Base-by-base conservation (phyloP, 2,329 filamentous ascomycete species). In the Dichotomopilus funicola region DNA sequence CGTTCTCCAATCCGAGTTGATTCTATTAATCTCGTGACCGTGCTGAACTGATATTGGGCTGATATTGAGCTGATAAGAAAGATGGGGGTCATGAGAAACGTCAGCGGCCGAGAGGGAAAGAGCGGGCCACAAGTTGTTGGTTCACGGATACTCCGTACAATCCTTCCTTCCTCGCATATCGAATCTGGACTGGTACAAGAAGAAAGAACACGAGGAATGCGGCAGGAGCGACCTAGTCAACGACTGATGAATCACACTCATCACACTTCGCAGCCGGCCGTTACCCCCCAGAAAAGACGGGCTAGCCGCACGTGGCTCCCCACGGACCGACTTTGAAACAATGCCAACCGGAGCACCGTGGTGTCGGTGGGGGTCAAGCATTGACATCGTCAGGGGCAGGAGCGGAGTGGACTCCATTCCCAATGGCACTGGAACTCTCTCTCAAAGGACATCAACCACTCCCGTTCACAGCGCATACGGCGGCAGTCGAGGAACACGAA, bases 321-420 rank as follows among this genome's bases (percentile, higher is more conserved):
- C 46, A 51, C 56, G 33, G 41, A 48, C 49, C 49, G 10, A 43
- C 41, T 41, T 4, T 12, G 48, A 51, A 59, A 59, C 51, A 53
- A 52, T 41, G 36, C 41, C 46, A 27, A 8, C 37, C 34, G 7
- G 10, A 11, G 37, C 9, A 8, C 13, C 7, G 19, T 27, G 19
- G 19, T 27, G 19, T n/a, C 38, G 51, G 57, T 59, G 53, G 57
- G 57, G 57, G 57, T 56, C 57, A 59, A 51, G 57, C 41, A 50
- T 19, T 12, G 13, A 31, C 47, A 42, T 36, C 48, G 47, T 53
- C 44, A 19, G 13, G 33, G 47, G 51, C 53, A 42, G 53, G 51
- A 58, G 53, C 53, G 53, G 5, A 8, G 12, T 42, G 10, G 6
- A 42, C 6, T 8, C 40, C 13, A 42, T 27, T 27, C 19, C 19